Evolutionary conservation across 768 basidiomycete genomes (phyloP).

Genomic region (Auricularia sp.): DNA sequence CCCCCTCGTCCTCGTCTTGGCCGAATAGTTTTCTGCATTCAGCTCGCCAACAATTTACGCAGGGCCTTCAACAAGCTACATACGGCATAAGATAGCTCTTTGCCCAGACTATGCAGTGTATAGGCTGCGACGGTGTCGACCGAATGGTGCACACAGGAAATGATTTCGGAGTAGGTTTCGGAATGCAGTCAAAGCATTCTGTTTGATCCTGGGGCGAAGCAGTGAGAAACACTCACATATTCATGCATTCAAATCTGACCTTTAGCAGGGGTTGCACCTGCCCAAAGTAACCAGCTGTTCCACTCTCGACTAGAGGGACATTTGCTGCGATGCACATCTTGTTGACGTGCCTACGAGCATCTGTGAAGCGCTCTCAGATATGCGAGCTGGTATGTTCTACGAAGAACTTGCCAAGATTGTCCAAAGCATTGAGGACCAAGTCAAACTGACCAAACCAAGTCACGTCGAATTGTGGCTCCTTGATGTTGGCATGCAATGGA

Average conservation of each 20-base stretch:
- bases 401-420: conserved; percentile 71
- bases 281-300: conserved; percentile 93
- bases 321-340: conserved; percentile 93
- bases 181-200: conserved; percentile 95
- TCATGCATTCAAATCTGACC: conserved; percentile 31
- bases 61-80: conserved; percentile 19
- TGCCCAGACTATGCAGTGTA: conserved; percentile 99
- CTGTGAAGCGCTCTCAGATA: conserved; percentile 28
- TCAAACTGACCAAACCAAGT: conserved; percentile 87
- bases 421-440: conserved; percentile 89
- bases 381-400: not conserved
- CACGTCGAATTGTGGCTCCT: conserved; percentile 81
- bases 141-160: conserved; percentile 98
- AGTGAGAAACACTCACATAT: not conserved
- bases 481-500: conserved; percentile 92
- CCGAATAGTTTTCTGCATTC: conserved; percentile 78
- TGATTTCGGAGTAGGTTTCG: conserved; percentile 85
- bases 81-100: conserved; percentile 93
- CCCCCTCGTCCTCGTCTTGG: conserved; percentile 74
- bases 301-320: conserved; percentile 88
- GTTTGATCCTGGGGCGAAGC: conserved; percentile 53
- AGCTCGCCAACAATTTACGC: conserved; percentile 1
- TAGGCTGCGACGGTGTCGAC: conserved; percentile 91
- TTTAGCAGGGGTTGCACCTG: conserved; percentile 92
- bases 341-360: conserved; percentile 92